These are phyloP conservation scores for Suillus discolor DNA, from an alignment of 768 basidiomycete species.

Conservation along the genomic window DNA sequence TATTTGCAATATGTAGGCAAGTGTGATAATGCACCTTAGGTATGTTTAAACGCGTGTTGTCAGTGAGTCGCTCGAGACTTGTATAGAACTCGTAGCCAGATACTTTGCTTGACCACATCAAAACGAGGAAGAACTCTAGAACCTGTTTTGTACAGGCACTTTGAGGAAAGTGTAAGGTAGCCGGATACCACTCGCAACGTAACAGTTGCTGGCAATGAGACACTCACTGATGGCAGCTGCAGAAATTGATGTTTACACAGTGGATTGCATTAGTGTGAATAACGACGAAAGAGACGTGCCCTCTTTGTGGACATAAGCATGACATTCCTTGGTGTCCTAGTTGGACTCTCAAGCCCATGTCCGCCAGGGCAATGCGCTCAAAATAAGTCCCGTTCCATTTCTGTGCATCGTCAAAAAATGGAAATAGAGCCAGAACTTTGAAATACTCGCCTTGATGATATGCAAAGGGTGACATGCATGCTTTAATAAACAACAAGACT, in stretches of 20 bases:
- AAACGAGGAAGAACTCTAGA: conserved; percentile 15
- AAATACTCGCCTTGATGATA: conserved; percentile 13
- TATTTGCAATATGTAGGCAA: not conserved
- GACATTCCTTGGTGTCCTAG: conserved; percentile 18
- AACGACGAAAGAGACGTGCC: conserved; percentile 31
- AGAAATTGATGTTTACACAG: conserved; percentile 32
- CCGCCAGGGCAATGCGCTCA: conserved; percentile 10
- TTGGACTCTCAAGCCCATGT: conserved; percentile 22
- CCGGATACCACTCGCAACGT: conserved; percentile 6
- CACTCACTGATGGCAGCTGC: conserved; percentile 27
- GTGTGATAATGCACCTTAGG: conserved; percentile 2
- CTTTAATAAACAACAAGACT: conserved; percentile 1
- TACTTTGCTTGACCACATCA: conserved; percentile 20
- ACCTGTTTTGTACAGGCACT: no score
- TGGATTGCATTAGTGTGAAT: conserved; percentile 36
- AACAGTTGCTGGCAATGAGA: conserved; percentile 32
- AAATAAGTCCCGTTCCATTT: conserved; percentile 20
- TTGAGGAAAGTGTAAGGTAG: no score
- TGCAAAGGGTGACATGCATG: conserved; percentile 20
- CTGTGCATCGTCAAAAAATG: conserved; percentile 9
- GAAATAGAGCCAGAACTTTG: no score
- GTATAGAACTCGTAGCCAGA: conserved; percentile 24
- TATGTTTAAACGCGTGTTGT: conserved; percentile 17
- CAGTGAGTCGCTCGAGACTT: conserved; percentile 12
- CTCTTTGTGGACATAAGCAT: not conserved